phyloP scores from a whole-genome alignment of 257 asterid species.

The Plantago major region DNA sequence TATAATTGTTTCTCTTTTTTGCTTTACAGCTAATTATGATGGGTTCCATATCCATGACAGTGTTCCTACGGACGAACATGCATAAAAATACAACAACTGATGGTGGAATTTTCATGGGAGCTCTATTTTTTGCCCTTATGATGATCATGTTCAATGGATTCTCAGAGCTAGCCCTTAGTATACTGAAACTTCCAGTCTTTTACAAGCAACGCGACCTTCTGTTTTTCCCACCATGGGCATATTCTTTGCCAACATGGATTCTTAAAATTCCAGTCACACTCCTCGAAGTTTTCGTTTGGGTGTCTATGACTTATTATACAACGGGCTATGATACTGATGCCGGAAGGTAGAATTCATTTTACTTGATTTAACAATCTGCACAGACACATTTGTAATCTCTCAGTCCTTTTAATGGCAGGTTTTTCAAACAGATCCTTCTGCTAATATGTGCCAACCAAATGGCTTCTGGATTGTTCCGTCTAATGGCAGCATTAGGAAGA shows the following conservation, averaged over 20 bases:
- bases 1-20: neutral
- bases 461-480: constrained; percentile 60
- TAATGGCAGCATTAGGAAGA: constrained; percentile 58
- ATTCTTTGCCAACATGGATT: constrained; percentile 66
- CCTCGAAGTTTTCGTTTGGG: constrained; percentile 46
- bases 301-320: constrained; percentile 43
- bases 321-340: constrained; percentile 56
- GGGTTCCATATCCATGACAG: constrained; percentile 59
- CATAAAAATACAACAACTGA: constrained; percentile 38
- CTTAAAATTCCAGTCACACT: constrained; percentile 60
- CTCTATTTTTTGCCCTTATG: constrained; percentile 51
- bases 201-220: constrained; percentile 78
- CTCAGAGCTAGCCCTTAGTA: constrained; percentile 65
- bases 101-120: constrained; percentile 69
- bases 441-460: constrained; percentile 45
- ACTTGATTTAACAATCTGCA: neutral
- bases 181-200: constrained; percentile 73
- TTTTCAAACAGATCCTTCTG: constrained; percentile 47
- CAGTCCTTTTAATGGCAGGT: constrained; percentile 35
- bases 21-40: constrained; percentile 45
- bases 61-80: constrained; percentile 54
- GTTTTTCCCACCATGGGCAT: constrained; percentile 77
- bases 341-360: constrained; percentile 35
- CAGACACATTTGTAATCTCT: constrained; percentile 3
- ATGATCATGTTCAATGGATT: constrained; percentile 66